Evolutionary conservation across 345 rosid species (phyloP).

Genomic region (Adansonia digitata): DNA sequence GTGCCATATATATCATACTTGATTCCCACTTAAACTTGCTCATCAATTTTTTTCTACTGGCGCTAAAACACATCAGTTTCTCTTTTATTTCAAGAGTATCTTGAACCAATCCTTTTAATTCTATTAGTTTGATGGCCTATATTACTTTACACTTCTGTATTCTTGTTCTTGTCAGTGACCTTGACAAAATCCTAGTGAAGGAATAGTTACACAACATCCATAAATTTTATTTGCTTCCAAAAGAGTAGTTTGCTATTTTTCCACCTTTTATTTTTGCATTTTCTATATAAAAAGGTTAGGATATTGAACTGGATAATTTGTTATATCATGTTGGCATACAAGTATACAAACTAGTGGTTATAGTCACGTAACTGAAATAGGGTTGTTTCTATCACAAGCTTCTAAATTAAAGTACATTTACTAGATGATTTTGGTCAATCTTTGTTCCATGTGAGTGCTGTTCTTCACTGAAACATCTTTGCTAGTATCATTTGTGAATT

Average conservation of each 20-base stretch:
- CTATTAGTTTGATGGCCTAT: slow-evolving; percentile 97
- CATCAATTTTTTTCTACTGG: slow-evolving; percentile 33
- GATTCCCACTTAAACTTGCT: slow-evolving; percentile 3
- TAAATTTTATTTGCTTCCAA: slow-evolving; percentile 95
- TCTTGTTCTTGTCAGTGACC: slow-evolving; percentile 85
- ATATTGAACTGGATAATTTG: slow-evolving; percentile 2
- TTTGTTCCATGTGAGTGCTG: slow-evolving; percentile 73
- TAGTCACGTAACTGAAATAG: slow-evolving; percentile 10
- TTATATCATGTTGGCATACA: not conserved
- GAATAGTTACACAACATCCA: slow-evolving; percentile 93
- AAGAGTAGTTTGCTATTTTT: slow-evolving; percentile 52
- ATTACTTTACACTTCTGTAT: slow-evolving; percentile 92
- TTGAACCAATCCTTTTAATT: slow-evolving; percentile 95
- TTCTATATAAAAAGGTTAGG: not conserved
- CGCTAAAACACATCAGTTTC: slow-evolving; percentile 55
- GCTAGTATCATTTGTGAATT: not conserved
- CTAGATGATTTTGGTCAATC: slow-evolving; percentile 99
- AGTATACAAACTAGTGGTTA: not conserved
- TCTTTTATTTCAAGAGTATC: slow-evolving; percentile 99
- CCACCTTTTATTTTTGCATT: not conserved
- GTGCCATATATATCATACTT: not conserved
- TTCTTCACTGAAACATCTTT: slow-evolving; percentile 5
- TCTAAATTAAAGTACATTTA: slow-evolving; percentile 95
- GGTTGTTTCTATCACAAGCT: slow-evolving; percentile 49
- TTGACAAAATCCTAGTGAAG: slow-evolving; percentile 95